Conservation (phyloP, 2,329 filamentous ascomycete species). For the Trichoderma harzianum region DNA sequence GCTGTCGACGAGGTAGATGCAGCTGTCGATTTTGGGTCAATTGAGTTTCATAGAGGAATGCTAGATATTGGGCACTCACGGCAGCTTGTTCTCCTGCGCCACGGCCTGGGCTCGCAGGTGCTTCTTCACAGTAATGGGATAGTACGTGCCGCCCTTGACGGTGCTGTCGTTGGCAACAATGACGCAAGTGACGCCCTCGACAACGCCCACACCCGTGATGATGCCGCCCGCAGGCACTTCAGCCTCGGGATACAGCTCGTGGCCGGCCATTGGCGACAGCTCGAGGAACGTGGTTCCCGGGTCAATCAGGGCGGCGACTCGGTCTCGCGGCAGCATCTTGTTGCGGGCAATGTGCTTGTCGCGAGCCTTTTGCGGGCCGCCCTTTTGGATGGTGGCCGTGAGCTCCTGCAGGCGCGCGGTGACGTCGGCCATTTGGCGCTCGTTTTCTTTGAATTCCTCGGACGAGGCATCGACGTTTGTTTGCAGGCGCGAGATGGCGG, state of each 20-base stretch:
- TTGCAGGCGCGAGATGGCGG: slow-evolving; percentile 75
- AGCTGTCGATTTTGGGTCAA: slow-evolving; percentile 43
- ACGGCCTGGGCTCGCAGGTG: slow-evolving; percentile 89
- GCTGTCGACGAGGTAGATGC: slow-evolving; percentile 94
- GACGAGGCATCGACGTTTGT: slow-evolving; percentile 74
- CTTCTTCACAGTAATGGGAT: slow-evolving; percentile 96
- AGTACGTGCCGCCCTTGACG: slow-evolving; percentile 96
- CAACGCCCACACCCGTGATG: slow-evolving; percentile 85
- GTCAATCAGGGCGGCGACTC: slow-evolving; percentile 82
- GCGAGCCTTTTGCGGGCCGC: slow-evolving; percentile 76
- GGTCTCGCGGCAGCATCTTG: slow-evolving; percentile 92
- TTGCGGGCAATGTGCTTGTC: slow-evolving; percentile 83
- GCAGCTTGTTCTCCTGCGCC: slow-evolving; percentile 77
- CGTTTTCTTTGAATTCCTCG: slow-evolving; percentile 78
- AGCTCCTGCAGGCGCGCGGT: slow-evolving; percentile 66
- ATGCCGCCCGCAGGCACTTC: slow-evolving; percentile 88
- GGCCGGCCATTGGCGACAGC: slow-evolving; percentile 84
- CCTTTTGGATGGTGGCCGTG: slow-evolving; percentile 67
- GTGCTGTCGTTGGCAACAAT: slow-evolving; percentile 96
- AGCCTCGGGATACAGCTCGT: slow-evolving; percentile 80
- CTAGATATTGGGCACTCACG: slow-evolving; percentile 39
- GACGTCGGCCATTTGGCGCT: slow-evolving; percentile 69
- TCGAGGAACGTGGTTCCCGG: slow-evolving; percentile 88
- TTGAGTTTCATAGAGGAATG: not conserved
- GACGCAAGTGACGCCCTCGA: slow-evolving; percentile 88